Conservation (phyloP, 768 basidiomycete species). For the Suillus bovinus region DNA sequence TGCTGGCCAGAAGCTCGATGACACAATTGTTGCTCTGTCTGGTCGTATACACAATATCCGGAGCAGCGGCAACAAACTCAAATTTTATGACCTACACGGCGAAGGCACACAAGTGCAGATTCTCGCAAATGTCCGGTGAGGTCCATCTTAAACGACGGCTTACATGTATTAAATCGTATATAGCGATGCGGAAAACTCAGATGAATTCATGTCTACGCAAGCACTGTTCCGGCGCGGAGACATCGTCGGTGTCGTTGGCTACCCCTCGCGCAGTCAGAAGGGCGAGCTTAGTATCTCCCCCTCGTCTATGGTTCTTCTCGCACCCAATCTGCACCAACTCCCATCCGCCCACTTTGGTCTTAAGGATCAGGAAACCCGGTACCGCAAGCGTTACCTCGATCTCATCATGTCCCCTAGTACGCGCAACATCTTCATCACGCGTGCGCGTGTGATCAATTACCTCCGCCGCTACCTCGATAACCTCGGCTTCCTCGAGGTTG, state of each 20-base stretch:
- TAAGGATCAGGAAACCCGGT: conserved; percentile 96
- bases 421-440: conserved; percentile 87
- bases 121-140: conserved; percentile 86
- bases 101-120: conserved; percentile 95
- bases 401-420: conserved; percentile 92
- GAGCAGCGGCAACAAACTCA: conserved; percentile 75
- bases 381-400: conserved; percentile 98
- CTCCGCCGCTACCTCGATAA: conserved; percentile 86
- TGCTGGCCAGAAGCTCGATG: conserved; percentile 65
- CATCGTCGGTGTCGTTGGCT: conserved; percentile 90
- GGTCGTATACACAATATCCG: conserved; percentile 94
- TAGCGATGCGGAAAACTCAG: conserved; percentile 66
- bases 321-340: conserved; percentile 95
- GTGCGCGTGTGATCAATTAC: conserved; percentile 90
- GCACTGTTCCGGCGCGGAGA: conserved; percentile 93
- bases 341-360: conserved; percentile 91
- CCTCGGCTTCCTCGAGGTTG: conserved; percentile 96
- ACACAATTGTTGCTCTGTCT: conserved; percentile 64
- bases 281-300: conserved; percentile 93
- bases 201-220: conserved; percentile 69
- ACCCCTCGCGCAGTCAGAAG: conserved; percentile 90
- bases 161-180: neutral
- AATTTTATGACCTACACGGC: conserved; percentile 92
- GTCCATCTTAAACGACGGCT: neutral
- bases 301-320: conserved; percentile 78